phyloP scores from a whole-genome alignment of 148 eudicot genomes.

The Vaccinium myrtillus region DNA sequence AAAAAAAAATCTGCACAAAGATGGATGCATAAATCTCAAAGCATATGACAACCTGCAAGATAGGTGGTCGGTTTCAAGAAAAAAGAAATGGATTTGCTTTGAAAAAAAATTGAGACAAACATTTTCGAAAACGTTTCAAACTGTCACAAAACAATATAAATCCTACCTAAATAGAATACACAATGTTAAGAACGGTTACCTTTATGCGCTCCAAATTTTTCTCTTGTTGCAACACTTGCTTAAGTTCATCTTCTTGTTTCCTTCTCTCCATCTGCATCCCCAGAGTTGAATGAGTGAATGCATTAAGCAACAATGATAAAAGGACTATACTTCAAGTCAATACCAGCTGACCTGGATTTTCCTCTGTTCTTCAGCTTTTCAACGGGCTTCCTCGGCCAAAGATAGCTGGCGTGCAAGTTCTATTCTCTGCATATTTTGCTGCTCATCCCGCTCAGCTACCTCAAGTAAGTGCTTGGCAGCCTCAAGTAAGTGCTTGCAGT shows the following conservation, averaged over 20 bases:
- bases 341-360: conserved; percentile 63
- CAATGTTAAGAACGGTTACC: conserved; percentile 38
- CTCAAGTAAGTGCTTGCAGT: conserved; percentile 84
- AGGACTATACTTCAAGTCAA: not conserved
- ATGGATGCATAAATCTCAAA: not conserved
- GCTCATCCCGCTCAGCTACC: conserved; percentile 91
- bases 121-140: not conserved
- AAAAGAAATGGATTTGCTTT: not conserved
- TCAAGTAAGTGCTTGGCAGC: conserved; percentile 76
- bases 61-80: not conserved
- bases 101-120: not conserved
- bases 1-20: not conserved
- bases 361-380: conserved; percentile 90
- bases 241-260: conserved; percentile 94
- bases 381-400: conserved; percentile 84
- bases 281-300: conserved; percentile 23
- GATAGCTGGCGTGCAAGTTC: conserved; percentile 88
- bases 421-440: conserved; percentile 65
- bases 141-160: too few species aligned
- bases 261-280: conserved; percentile 82
- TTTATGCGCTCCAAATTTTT: conserved; percentile 79
- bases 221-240: conserved; percentile 78
- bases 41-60: not conserved
- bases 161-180: not conserved
- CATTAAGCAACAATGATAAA: conserved; percentile 6